Conservation (phyloP, 768 basidiomycete genomes). For the Russula brevipes region DNA sequence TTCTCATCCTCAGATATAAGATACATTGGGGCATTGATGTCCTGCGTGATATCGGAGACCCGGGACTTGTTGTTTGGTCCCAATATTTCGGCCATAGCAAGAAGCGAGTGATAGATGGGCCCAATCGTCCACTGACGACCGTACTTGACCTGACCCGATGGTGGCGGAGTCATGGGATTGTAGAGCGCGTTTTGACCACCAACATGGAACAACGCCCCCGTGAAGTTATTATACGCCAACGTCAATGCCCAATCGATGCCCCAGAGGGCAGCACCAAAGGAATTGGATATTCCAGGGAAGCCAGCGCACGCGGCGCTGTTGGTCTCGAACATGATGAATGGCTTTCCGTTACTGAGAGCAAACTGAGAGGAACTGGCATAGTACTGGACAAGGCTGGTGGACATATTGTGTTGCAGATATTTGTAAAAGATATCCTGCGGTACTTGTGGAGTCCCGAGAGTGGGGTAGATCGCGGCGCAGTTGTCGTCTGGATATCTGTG, state of each 20-base stretch:
- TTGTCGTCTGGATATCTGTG: conserved; percentile 58
- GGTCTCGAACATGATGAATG: conserved; percentile 54
- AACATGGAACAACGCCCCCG: conserved; percentile 43
- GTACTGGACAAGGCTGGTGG: conserved; percentile 42
- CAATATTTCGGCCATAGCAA: conserved; percentile 65
- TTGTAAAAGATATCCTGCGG: conserved; percentile 47
- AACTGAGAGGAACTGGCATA: conserved; percentile 47
- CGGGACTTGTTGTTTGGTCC: conserved; percentile 59
- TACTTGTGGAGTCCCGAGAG: conserved; percentile 33
- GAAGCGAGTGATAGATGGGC: conserved; percentile 64
- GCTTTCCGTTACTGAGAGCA: conserved; percentile 37
- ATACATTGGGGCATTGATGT: conserved; percentile 51
- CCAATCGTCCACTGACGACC: conserved; percentile 66
- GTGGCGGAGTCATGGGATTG: conserved; percentile 49
- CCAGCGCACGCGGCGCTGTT: conserved; percentile 51
- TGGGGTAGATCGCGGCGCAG: conserved; percentile 47
- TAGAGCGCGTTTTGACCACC: conserved; percentile 64
- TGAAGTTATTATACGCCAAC: conserved; percentile 47
- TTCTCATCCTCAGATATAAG: conserved; percentile 68
- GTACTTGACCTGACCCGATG: conserved; percentile 49
- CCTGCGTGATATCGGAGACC: conserved; percentile 56
- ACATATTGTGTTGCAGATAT: conserved; percentile 59
- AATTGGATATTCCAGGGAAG: conserved; percentile 52
- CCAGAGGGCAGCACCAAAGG: conserved; percentile 52
- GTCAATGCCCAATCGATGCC: conserved; percentile 49